Conservation (phyloP, 108 stramenopile species). For the Pseudonitzschia pungens region DNA sequence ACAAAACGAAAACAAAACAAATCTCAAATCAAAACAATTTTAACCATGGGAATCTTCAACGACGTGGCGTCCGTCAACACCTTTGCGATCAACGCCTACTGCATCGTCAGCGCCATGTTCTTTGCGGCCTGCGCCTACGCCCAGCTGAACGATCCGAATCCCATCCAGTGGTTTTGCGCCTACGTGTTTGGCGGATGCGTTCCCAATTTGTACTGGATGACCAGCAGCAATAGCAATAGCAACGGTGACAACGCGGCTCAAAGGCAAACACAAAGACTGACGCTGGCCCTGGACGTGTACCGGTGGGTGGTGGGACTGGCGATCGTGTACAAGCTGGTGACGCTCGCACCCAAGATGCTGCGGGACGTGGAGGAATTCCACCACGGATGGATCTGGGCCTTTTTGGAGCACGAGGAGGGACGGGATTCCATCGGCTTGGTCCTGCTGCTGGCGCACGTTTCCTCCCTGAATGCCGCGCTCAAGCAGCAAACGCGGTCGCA, state of each 20-base stretch:
- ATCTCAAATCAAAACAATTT: too few relatives aligned
- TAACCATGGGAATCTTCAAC: conserved; percentile 9
- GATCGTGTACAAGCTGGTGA: not conserved
- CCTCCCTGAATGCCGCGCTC: not conserved
- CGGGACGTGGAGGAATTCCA: not conserved
- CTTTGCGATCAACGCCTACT: conserved; percentile 12
- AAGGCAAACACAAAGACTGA: not conserved
- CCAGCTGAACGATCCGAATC: conserved; percentile 27
- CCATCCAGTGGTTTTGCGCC: conserved; percentile 10
- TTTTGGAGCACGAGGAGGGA: conserved; percentile 27
- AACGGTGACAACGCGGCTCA: not conserved
- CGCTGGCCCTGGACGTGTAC: not conserved
- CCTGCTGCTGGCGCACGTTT: not conserved
- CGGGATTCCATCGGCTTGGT: conserved; percentile 10
- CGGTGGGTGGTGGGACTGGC: not conserved
- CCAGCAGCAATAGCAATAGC: not conserved
- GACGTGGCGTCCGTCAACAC: not conserved
- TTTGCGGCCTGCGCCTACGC: conserved; percentile 31
- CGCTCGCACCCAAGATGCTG: conserved; percentile 6
- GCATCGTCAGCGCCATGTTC: conserved; percentile 12
- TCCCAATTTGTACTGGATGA: conserved; percentile 17
- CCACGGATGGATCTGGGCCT: conserved; percentile 9
- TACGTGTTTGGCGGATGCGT: conserved; percentile 12
- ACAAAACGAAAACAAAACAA: too few relatives aligned
- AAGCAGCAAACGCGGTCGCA: not conserved